phyloP scores from a whole-genome alignment of 768 basidiomycete genomes.

The Imleria badia region DNA sequence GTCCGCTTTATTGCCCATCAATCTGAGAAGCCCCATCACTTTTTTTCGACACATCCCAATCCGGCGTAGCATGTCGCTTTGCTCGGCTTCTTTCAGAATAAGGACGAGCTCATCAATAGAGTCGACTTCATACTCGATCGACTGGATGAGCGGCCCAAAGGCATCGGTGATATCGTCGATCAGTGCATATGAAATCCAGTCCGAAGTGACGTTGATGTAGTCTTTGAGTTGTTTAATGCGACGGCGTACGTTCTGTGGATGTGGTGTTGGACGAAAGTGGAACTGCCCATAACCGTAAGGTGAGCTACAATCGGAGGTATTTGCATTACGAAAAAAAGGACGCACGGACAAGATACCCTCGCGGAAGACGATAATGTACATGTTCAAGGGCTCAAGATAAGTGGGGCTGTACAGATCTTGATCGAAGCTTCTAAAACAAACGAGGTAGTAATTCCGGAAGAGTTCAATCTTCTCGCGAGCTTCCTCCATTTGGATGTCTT shows the following conservation, averaged over 20 bases:
- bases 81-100: conserved; percentile 71
- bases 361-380: conserved; percentile 99
- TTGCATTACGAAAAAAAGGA: conserved; percentile 8
- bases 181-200: conserved; percentile 99
- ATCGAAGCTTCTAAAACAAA: conserved; percentile 98
- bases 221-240: conserved; percentile 99
- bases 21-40: conserved; percentile 93
- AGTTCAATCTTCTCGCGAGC: conserved; percentile 99
- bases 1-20: conserved; percentile 99
- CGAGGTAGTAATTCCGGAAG: conserved; percentile 97
- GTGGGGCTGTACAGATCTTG: conserved; percentile 98
- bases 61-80: conserved; percentile 95
- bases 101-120: conserved; percentile 97
- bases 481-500: conserved; percentile 99
- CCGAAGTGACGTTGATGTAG: conserved; percentile 97
- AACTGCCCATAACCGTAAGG: conserved; percentile 51
- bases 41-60: conserved; percentile 99
- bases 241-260: conserved; percentile 96
- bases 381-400: conserved; percentile 96
- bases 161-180: conserved; percentile 99
- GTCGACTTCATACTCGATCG: conserved; percentile 99
- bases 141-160: conserved; percentile 96
- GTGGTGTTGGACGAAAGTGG: conserved; percentile 96
- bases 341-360: conserved; percentile 93
- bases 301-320: not conserved